Evolutionary conservation across 768 basidiomycete genomes (phyloP), one percentile per base, ranked within the genome.

Genomic region (Clitopilus hobsonii): DNA sequence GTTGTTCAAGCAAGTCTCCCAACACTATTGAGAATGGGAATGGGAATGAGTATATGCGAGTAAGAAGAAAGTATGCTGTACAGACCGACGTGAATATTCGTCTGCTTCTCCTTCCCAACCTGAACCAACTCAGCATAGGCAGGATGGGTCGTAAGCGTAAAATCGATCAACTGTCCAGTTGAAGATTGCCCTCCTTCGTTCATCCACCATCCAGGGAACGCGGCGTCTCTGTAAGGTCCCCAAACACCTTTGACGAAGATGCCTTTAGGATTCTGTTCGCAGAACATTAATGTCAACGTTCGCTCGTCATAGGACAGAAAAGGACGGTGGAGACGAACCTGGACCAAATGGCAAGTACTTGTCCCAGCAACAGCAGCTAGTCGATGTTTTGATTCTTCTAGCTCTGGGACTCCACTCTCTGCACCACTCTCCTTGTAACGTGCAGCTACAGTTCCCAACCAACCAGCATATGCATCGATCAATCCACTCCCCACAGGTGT

Each of bases 101-200:
- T 83, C 14, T 80, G 70, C 56, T 81, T 78, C 53, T 81, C 72
- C 61, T 86, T 80, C 0, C 85, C 85, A 8, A 79, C 62, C 54
- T 85, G 80, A 47, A 85, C 73, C 22, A 97, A 83, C 55, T 84
- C 78, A 7, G 77, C 68, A 61, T 91, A 91, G 1, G 96, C 91
- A 2, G 90, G 84, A 65, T 99, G 97, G 0, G 91, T 98, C 8
- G 85, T 91, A 56, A 98, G 80, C 65, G 95, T 88, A 67, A 97
- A 98, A 65, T 99, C 93, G 53, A 99, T 94, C 7, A 98, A 80
- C 72, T 94, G 92, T n/a, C 97, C 97, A 0, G 97, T 99, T 1
- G 94, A 95, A 6, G 94, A 97, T 71, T 99, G 97, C 1, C 97
- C 97, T 32, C 96, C 97, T 71, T 99, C 97, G 64, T 95, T 99